Evolutionary conservation across 352 stramenopile genomes (phyloP), one percentile per base, ranked within the genome.

Genomic region (Phytophthora boehmeriae): DNA sequence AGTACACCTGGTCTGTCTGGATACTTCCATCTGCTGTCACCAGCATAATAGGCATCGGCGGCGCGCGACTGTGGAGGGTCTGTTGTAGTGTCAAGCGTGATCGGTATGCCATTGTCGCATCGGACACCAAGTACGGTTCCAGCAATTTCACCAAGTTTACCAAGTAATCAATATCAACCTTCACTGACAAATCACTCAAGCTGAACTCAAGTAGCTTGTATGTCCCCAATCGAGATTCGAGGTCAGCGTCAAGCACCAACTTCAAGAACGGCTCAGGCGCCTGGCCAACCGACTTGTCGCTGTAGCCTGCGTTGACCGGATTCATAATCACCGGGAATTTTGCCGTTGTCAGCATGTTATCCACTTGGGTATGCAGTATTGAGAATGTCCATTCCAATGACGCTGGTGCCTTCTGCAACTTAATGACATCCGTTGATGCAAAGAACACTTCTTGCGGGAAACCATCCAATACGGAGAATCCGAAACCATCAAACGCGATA

Each of bases 321-420:
- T 92, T 92, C 59, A 96, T 63, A 22, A 96, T 90, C 6, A 94
- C 87, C 8, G 87, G 83, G 66, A 93, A 96, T 54, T 90, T 89
- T 1, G 87, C 84, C 16, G 63, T 87, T 14, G 78, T 58, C 16
- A 96, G 67, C 87, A 96, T 96, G 66, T 96, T 91, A 52, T 96
- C 87, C 17, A 93, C 61, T 68, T 96, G 87, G 19, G 83, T 81
- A 59, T 94, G 83, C 46, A 93, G 80, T 22, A 96, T 69, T 8
- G 83, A 92, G 23, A 92, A 81, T 9, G 73, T 75, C 85, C 85
- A 96, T 57, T 88, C 71, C 19, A 94, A 52, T 11, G 87, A 92
- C n/a, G 76, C 54, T 10, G 85, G 80, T 0, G 69, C 56, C 35
- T 93, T 96, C 59, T 88, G 78, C 14, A 93, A 23, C 44, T 90